Evolutionary conservation across 2,329 filamentous ascomycete genomes (phyloP), one percentile per base, ranked within the genome.

Genomic region (Aspergillus fischeri): DNA sequence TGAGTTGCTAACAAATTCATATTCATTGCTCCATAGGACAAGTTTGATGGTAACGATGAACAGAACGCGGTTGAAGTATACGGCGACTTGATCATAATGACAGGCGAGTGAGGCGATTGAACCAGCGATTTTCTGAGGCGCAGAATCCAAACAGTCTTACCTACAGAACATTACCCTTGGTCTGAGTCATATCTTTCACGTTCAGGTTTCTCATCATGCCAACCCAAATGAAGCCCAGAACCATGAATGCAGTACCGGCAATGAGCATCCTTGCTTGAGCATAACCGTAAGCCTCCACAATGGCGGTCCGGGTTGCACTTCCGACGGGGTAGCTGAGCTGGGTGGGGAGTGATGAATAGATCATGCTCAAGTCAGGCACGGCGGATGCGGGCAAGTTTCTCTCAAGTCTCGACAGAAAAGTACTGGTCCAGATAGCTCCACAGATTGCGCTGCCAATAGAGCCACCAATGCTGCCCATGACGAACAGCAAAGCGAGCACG

Each of bases 401-500:
- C 32, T 62, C 53, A 9, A 86, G 74, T 3, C 73, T 72, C 69
- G 24, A 45, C 1, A 65, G 64, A 52, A 71, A 62, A 50, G 62
- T 62, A 45, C 69, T 65, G 21, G 66, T 70, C 63, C 72, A 75
- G 53, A 73, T 71, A 14, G 68, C 70, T 3, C 63, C 62, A 5
- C 68, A 64, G 42, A 74, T 62, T 10, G 68, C 60, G 14, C 61
- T 59, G 14, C 73, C 73, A 24, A 72, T 62, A 17, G 71, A 66
- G 17, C 63, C 68, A 7, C 72, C 73, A n/a, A 75, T 64, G 44
- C 55, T 67, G 5, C 63, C 57, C 50, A 69, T 68, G n/a, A 74
- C 56, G 32, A 64, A 59, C 27, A 71, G 55, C 84, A 73, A 51
- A 9, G 82, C 80, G 25, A 84, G 73, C 29, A 81, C 74, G 27